Evolutionary conservation across 2,329 filamentous ascomycete species (phyloP).

Genomic region (Fusarium subglutinans): DNA sequence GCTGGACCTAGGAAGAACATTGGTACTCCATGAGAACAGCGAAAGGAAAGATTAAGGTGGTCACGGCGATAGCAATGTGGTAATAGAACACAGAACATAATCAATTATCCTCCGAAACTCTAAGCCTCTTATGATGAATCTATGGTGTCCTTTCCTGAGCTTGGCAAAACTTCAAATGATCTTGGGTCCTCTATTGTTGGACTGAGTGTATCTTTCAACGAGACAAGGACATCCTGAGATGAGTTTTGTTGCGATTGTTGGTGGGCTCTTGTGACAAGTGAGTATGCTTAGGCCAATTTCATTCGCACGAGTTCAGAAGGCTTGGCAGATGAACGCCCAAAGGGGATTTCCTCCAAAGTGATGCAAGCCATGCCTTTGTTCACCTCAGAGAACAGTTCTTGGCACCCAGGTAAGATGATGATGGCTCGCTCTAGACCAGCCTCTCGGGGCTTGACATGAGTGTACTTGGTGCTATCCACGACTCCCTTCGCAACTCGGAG

Average conservation of each 20-base stretch:
- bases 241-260: neutral
- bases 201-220: neutral
- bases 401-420: neutral
- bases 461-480: no score
- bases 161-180: neutral
- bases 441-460: rapidly evolving
- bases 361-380: no score
- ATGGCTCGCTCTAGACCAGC: rapidly evolving
- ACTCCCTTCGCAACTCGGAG: neutral
- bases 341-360: neutral
- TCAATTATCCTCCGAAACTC: neutral
- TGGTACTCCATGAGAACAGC: rapidly evolving
- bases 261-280: neutral
- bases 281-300: rapidly evolving
- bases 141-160: neutral
- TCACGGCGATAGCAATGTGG: rapidly evolving
- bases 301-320: no score
- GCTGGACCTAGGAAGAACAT: rapidly evolving
- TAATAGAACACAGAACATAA: rapidly evolving
- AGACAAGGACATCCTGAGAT: rapidly evolving
- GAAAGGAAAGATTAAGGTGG: neutral
- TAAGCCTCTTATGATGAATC: rapidly evolving
- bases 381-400: neutral
- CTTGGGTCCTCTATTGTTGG: neutral
- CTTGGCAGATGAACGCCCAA: neutral